phyloP scores from a whole-genome alignment of 164 flowering plant species.

The Protea cynaroides region DNA sequence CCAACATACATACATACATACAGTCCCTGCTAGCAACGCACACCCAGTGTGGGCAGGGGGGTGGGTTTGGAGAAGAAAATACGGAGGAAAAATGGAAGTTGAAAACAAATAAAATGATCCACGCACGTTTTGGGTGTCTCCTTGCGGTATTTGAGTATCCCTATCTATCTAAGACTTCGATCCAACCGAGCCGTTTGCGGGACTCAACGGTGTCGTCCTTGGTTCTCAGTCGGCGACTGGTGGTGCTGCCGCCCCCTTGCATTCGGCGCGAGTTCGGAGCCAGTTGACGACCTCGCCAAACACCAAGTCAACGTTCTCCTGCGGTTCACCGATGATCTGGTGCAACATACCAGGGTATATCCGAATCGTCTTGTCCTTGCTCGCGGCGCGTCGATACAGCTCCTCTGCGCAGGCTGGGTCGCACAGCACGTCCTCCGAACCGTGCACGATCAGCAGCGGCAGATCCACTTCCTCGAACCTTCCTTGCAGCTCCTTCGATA shows the following conservation, averaged over 20 bases:
- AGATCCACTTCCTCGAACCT: constrained; percentile 58
- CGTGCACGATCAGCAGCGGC: constrained; percentile 75
- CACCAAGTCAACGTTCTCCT: constrained; percentile 73
- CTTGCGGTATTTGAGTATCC: too few relatives aligned
- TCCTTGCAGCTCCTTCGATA: constrained; percentile 63
- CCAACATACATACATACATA: too few relatives aligned
- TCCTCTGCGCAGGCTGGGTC: constrained; percentile 85
- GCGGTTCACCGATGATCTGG: constrained; percentile 76
- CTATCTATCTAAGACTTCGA: not conserved
- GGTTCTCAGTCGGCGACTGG: not conserved
- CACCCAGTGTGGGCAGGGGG: too few relatives aligned
- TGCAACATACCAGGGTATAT: constrained; percentile 87
- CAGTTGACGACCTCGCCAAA: constrained; percentile 70
- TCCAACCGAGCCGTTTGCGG: not conserved
- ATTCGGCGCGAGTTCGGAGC: constrained; percentile 24
- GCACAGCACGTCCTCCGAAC: constrained; percentile 69
- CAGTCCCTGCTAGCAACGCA: too few relatives aligned
- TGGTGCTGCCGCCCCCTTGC: too few relatives aligned
- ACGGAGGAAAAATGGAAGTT: too few relatives aligned
- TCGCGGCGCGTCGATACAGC: constrained; percentile 49
- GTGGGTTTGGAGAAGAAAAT: too few relatives aligned
- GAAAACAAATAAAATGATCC: too few relatives aligned
- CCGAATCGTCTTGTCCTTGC: constrained; percentile 66
- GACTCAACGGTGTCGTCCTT: not conserved
- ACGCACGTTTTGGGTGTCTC: too few relatives aligned